phyloP scores from a whole-genome alignment of 108 stramenopile genomes.

The Skeletonema tropicum region DNA sequence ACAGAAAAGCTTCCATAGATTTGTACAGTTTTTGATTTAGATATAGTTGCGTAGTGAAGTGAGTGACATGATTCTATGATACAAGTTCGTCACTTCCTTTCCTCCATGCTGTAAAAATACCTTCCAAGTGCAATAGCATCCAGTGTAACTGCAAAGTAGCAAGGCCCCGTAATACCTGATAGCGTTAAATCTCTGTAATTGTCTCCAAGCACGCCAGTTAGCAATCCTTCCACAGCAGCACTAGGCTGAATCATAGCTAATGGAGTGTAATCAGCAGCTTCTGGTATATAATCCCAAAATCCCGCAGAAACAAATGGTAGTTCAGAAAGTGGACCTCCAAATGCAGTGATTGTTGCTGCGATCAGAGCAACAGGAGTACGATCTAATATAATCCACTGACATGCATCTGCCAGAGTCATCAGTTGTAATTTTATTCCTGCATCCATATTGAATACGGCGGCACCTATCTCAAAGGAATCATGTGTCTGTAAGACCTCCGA shows the following conservation, averaged over 20 bases:
- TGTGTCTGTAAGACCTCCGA: constrained; percentile 73
- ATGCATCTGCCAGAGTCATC: constrained; percentile 56
- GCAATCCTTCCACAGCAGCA: constrained; percentile 23
- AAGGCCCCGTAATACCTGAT: constrained; percentile 84
- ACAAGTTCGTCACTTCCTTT: not conserved
- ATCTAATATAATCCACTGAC: constrained; percentile 75
- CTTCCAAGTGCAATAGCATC: constrained; percentile 82
- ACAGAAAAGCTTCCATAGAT: constrained; percentile 72
- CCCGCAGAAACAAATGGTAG: constrained; percentile 80
- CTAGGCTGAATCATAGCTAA: constrained; percentile 30
- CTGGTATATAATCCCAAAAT: constrained; percentile 72
- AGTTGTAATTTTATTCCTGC: constrained; percentile 46
- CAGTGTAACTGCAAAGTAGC: constrained; percentile 87
- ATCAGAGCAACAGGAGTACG: constrained; percentile 61
- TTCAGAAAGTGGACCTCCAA: constrained; percentile 81
- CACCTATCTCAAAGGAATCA: constrained; percentile 9
- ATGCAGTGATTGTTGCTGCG: constrained; percentile 62
- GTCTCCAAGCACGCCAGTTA: constrained; percentile 50
- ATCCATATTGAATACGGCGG: constrained; percentile 9
- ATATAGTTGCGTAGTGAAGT: not conserved
- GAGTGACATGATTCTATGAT: not conserved
- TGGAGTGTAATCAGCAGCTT: constrained; percentile 74
- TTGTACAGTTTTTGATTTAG: not conserved
- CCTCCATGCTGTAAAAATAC: constrained; percentile 56
- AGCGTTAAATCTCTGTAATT: constrained; percentile 60